Evolutionary conservation across 2,329 filamentous ascomycete genomes (phyloP), one percentile per base, ranked within the genome.

Genomic region (Rhynchosporium agropyri): DNA sequence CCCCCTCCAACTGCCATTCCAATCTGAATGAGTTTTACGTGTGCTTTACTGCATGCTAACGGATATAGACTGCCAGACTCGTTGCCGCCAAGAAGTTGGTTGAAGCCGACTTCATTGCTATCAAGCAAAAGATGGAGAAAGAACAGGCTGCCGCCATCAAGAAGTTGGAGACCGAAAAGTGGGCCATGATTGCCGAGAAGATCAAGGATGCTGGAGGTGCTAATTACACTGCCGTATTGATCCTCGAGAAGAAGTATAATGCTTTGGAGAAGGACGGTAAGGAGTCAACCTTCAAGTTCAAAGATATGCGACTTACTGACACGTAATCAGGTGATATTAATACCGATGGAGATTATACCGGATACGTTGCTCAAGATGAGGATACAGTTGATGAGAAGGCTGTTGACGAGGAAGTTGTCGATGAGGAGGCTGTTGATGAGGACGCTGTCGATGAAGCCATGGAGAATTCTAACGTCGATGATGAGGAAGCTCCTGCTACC

Each of bases 231-330:
- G 31, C 61, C 29, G n/a, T 51, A 42, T 48, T 46, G 20, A 38
- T 65, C 20, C 20, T 20, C 20, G 58, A 65, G 50, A 51, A 58
- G 43, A 65, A 65, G 55, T 65, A 26, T 29, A 50, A 61, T 3
- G n/a, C 42, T 26, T 55, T 63, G 40, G 15, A 61, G 53, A 62
- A 63, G 57, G 58, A 60, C 36, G 40, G 59, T 54, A 48, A 5
- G 53, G 51, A 6, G 6, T 36, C 15, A 36, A 9, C 28, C 50
- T 29, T 10, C 36, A 9, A 45, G 4, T 15, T n/a, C 43, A 4
- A 20, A 5, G 13, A 29, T 46, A 6, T n/a, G 26, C 26, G 31
- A 9, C 13, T 38, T 33, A 29, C 60, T 61, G 20, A 61, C 51
- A 51, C 9, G 33, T 6, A 10, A 6, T 1, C 9, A 36, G 33